A percentile compares a stretch with the other conserved stretches of the same genome.
phyloP scores from a whole-genome alignment of 495 filamentous ascomycete species.

The Penicillium angulare region DNA sequence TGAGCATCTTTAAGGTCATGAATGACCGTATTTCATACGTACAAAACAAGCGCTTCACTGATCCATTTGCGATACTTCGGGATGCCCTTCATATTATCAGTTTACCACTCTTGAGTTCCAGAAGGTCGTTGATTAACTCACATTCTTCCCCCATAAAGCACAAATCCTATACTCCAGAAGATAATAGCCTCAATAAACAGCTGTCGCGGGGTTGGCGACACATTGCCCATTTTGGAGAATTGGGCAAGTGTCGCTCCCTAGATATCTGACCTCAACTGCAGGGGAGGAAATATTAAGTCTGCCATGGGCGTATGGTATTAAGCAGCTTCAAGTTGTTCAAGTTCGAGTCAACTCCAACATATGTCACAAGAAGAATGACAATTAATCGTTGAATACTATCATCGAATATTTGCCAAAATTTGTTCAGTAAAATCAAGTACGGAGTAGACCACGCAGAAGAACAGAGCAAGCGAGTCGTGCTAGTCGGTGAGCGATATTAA shows the following conservation, averaged over 20 bases:
- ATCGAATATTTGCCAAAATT: too few species aligned
- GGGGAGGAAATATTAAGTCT: background rate
- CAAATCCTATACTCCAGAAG: constrained; percentile 34
- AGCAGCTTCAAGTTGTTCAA: background rate
- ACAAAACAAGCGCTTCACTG: constrained; percentile 35
- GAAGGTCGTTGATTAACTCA: constrained; percentile 5
- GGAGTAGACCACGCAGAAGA: too few species aligned
- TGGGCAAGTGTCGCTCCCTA: constrained; percentile 1
- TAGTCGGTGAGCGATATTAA: constrained; percentile 17
- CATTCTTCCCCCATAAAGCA: constrained; percentile 35
- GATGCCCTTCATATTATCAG: constrained; percentile 24
- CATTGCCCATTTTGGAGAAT: constrained; percentile 30
- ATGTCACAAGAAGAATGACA: background rate
- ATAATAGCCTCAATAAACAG: constrained; percentile 31
- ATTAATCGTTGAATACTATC: too few species aligned
- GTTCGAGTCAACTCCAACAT: background rate
- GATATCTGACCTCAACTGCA: background rate
- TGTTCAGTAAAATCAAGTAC: too few species aligned
- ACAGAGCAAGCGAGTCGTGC: background rate
- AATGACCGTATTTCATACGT: constrained; percentile 16
- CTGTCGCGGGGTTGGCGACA: constrained; percentile 32
- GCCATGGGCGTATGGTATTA: background rate
- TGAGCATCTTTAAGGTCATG: background rate
- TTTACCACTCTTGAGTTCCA: background rate
- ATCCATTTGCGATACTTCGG: constrained; percentile 33